Evolutionary conservation across 2,329 filamentous ascomycete genomes (phyloP).

Genomic region (Blastomyces silverae): DNA sequence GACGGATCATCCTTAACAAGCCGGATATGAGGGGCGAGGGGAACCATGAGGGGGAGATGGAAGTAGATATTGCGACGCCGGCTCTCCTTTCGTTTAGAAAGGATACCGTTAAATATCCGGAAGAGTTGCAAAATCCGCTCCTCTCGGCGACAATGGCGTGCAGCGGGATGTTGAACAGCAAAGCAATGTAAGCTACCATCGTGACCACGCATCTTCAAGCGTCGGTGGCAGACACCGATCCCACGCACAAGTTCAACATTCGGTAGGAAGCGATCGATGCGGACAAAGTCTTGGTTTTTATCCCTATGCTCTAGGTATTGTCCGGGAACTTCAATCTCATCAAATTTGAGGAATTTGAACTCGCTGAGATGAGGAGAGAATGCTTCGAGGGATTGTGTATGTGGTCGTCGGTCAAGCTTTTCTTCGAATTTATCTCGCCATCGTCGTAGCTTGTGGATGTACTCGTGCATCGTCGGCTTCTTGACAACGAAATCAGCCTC

Average conservation of each 20-base stretch:
- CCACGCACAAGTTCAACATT: slow-evolving; percentile 88
- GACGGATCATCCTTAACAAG: slow-evolving; percentile 94
- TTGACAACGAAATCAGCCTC: slow-evolving; percentile 94
- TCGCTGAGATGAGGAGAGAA: slow-evolving; percentile 91
- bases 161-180: slow-evolving; percentile 91
- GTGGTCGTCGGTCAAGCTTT: slow-evolving; percentile 78
- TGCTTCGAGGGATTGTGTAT: slow-evolving; percentile 67
- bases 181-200: slow-evolving; percentile 97
- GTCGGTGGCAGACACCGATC: slow-evolving; percentile 82
- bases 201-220: slow-evolving; percentile 92
- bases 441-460: slow-evolving; percentile 90
- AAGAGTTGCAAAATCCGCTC: slow-evolving; percentile 94
- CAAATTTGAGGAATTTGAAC: slow-evolving; percentile 95
- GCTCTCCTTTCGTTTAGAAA: slow-evolving; percentile 90
- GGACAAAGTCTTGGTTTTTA: slow-evolving; percentile 97
- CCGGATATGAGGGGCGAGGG: slow-evolving; percentile 86
- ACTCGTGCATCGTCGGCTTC: slow-evolving; percentile 96
- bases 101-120: slow-evolving; percentile 89
- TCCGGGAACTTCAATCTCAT: slow-evolving; percentile 95
- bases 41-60: slow-evolving; percentile 91
- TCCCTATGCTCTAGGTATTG: slow-evolving; percentile 97
- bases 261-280: slow-evolving; percentile 93
- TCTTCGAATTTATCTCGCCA: slow-evolving; percentile 99
- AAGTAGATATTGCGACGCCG: slow-evolving; percentile 91
- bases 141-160: slow-evolving; percentile 84